These are phyloP conservation scores for Annulohypoxylon stygium DNA, from an alignment of 495 filamentous ascomycete genomes.

Conservation along the genomic window DNA sequence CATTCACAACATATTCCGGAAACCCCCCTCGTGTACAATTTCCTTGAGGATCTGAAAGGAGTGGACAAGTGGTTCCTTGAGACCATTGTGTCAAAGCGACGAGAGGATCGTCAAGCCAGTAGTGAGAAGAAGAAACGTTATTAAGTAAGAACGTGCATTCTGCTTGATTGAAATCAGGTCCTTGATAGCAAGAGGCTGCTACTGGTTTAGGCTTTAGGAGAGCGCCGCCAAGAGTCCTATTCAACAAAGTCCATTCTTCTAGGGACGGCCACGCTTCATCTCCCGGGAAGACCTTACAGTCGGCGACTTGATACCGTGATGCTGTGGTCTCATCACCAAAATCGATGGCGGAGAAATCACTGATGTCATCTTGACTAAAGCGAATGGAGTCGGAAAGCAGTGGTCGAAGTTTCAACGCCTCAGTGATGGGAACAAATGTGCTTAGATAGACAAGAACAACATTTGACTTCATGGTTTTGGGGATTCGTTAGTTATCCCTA, in stretches of 20 bases:
- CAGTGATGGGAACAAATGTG: conserved; percentile 13
- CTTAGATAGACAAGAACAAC: conserved; percentile 70
- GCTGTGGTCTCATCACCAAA: conserved; percentile 51
- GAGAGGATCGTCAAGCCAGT: conserved; percentile 56
- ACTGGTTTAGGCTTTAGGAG: conserved; percentile 66
- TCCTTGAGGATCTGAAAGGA: conserved; percentile 41
- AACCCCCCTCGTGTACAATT: conserved; percentile 70
- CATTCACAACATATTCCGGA: conserved; percentile 70
- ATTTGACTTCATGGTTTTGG: conserved; percentile 71
- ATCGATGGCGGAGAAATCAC: conserved; percentile 49
- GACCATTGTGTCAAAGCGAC: conserved; percentile 54
- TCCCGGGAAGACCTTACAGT: conserved; percentile 67
- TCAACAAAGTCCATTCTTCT: conserved; percentile 60
- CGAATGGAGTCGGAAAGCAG: conserved; percentile 50
- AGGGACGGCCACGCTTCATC: conserved; percentile 62
- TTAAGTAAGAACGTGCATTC: conserved; percentile 56
- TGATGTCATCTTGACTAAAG: conserved; percentile 51
- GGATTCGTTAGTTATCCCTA: not conserved
- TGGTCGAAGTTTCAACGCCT: conserved; percentile 10
- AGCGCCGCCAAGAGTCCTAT: conserved; percentile 59
- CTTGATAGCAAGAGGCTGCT: conserved; percentile 66
- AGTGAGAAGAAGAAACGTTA: conserved; percentile 45
- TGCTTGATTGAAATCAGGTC: conserved; percentile 57
- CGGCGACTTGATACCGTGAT: conserved; percentile 7
- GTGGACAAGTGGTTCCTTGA: conserved; percentile 55